Base-by-base conservation (phyloP, 148 eudicot species). In the Cornus suecica region DNA sequence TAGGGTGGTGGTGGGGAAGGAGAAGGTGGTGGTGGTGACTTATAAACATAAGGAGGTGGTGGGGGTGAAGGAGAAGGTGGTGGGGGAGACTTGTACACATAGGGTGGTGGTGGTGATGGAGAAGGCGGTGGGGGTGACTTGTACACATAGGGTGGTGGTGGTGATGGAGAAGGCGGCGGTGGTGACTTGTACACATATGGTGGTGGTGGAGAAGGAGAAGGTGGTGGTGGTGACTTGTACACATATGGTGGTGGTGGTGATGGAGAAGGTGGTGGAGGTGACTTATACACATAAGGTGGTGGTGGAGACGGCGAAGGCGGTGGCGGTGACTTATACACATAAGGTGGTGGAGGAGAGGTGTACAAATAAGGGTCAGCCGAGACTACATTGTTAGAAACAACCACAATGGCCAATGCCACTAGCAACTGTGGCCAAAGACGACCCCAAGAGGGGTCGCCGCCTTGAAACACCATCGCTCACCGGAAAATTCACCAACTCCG, bases 1-100 rank as follows among this genome's bases (percentile, higher is more conserved):
- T 79, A 79, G 4, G 82, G 77, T 25, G 79, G 77, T 20, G 77
- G 75, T 10, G 82, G 79, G 1, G 76, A 67, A 4, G 41, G 66
- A 0, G 74, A 56, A 7, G 87, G 82, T 4, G 84, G 87, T 37
- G 85, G 80, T 30, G 85, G 85, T 32, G 84, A 76, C 8, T 81
- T 73, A 9, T 84, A 77, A 5, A 18, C 24, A 23, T 78, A 79
- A 10, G 87, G 82, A 10, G 87, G 82, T 2, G 87, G 78, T 16
- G 81, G 74, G 0, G 84, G 84, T 2, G 80, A 77, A 0, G 29
- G 30, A 23, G 65, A 24, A 2, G 84, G 84, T 72, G 84, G 84
- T 42, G 86, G 83, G 0, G 86, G 82, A 2, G 85, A 79, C 60
- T 79, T 77, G 74, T 77, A 78, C 14, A 22, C 8, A 29, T 81